Evolutionary conservation across 495 filamentous ascomycete genomes (phyloP).

Genomic region (Trichoderma erinaceum): DNA sequence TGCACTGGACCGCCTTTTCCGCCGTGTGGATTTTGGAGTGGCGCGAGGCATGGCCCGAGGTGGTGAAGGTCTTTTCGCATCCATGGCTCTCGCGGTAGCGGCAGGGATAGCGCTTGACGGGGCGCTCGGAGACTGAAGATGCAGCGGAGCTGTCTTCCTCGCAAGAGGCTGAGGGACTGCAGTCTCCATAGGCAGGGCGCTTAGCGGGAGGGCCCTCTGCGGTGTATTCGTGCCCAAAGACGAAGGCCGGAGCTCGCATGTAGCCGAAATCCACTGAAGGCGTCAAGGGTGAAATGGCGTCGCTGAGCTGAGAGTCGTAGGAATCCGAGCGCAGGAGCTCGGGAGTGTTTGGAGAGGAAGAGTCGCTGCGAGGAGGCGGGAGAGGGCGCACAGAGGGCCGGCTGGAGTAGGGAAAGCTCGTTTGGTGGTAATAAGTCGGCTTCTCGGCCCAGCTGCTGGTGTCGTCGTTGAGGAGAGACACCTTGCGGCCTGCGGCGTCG

Average conservation of each 20-base stretch:
- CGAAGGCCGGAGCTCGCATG: slow-evolving; percentile 14
- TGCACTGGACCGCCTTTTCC: slow-evolving; percentile 86
- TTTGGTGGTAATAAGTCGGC: not conserved
- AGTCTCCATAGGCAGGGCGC: slow-evolving; percentile 25
- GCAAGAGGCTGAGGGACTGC: slow-evolving; percentile 34
- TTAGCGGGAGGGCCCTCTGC: slow-evolving; percentile 27
- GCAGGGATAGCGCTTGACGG: slow-evolving; percentile 59
- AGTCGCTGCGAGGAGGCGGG: slow-evolving; percentile 25
- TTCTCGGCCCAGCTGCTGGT: slow-evolving; percentile 15
- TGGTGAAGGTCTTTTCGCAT: slow-evolving; percentile 84
- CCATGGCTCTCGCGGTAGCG: slow-evolving; percentile 57
- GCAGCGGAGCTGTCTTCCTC: slow-evolving; percentile 35
- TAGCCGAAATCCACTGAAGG: slow-evolving; percentile 35
- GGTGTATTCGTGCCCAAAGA: slow-evolving; percentile 29
- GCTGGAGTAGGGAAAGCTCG: too few relatives aligned
- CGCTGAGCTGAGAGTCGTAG: slow-evolving; percentile 48
- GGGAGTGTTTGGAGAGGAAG: slow-evolving; percentile 40
- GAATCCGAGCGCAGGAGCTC: slow-evolving; percentile 47
- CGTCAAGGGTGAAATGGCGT: slow-evolving; percentile 43
- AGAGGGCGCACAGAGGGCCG: not conserved
- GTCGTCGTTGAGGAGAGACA: slow-evolving; percentile 52
- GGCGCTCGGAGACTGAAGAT: slow-evolving; percentile 29
- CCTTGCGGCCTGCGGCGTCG: slow-evolving; percentile 44
- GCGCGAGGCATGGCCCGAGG: slow-evolving; percentile 90
- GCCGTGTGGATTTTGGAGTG: slow-evolving; percentile 96